phyloP scores from a whole-genome alignment of 2,329 filamentous ascomycete genomes.

The Furcasterigmium furcatum region DNA sequence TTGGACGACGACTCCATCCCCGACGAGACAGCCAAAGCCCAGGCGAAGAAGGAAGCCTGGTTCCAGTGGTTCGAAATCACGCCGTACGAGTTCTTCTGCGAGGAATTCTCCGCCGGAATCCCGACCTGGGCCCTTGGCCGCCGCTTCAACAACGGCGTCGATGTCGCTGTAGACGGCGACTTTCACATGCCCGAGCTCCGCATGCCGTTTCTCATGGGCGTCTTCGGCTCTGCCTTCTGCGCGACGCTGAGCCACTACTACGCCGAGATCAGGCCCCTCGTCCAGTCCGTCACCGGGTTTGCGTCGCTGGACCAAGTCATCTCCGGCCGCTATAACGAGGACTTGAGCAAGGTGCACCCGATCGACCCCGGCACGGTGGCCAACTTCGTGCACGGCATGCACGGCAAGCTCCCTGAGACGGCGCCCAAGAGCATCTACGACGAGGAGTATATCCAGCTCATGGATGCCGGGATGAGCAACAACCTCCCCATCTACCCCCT shows the following conservation, averaged over 20 bases:
- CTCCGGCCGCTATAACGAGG: constrained; percentile 69
- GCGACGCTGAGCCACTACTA: constrained; percentile 96
- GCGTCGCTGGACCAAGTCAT: constrained; percentile 77
- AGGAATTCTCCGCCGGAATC: constrained; percentile 87
- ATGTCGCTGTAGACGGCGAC: constrained; percentile 61
- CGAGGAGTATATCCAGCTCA: constrained; percentile 71
- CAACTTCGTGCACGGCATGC: constrained; percentile 84
- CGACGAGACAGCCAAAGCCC: constrained; percentile 47
- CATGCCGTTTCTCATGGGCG: constrained; percentile 79
- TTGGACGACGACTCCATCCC: constrained; percentile 37
- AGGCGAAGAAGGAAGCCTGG: constrained; percentile 69
- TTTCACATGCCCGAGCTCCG: constrained; percentile 78
- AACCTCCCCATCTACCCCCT: constrained; percentile 95
- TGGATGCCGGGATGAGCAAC: constrained; percentile 99
- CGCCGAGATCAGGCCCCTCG: constrained; percentile 81
- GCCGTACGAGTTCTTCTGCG: constrained; percentile 92
- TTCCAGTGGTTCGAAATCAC: constrained; percentile 99
- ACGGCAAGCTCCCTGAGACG: constrained; percentile 67
- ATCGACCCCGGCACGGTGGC: constrained; percentile 89
- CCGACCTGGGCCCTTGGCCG: constrained; percentile 92
- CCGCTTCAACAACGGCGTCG: constrained; percentile 70
- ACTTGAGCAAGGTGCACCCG: constrained; percentile 88
- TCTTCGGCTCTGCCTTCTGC: constrained; percentile 97
- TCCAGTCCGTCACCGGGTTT: constrained; percentile 73
- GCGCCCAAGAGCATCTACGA: constrained; percentile 75